A percentile compares a stretch with the other conserved stretches of the same genome.
Evolutionary conservation across 1,284 basidiomycete species (phyloP).

Genomic region (Melampsora occidentalis): DNA sequence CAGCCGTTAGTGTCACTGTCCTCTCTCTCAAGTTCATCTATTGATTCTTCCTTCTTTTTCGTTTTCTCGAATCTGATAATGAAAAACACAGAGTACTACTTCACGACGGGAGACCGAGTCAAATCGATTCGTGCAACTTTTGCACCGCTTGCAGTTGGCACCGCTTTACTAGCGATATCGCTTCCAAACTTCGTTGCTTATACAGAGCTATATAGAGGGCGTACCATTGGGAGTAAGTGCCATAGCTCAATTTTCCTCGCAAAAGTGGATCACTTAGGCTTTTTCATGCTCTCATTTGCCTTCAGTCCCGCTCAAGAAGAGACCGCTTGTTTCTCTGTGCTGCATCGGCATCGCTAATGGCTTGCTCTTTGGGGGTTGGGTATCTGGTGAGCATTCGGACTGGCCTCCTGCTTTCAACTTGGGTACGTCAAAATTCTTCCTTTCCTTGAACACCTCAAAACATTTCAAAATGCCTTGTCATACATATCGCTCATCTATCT

Average conservation of each 20-base stretch:
- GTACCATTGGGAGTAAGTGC: neutral
- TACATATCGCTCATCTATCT: neutral
- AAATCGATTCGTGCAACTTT: neutral
- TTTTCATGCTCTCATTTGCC: neutral
- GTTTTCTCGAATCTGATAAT: neutral
- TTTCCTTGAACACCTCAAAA: neutral
- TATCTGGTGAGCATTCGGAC: neutral
- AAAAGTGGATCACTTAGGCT: neutral
- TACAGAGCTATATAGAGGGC: neutral
- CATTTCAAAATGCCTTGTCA: no score
- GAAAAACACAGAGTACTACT: slow-evolving; percentile 5
- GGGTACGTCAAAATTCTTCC: neutral
- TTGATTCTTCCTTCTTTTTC: neutral
- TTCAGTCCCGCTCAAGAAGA: neutral
- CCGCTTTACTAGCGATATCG: neutral
- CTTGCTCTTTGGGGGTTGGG: neutral
- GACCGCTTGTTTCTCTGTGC: neutral
- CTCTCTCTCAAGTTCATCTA: neutral
- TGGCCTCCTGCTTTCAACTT: slow-evolving; percentile 7
- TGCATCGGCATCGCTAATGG: neutral
- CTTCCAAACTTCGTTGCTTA: neutral
- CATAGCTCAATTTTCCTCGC: neutral
- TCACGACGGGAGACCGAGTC: neutral
- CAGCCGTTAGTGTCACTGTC: neutral
- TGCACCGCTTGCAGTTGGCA: neutral